Base-by-base conservation (phyloP, 139 green algal species). In the Auxenochlorella pyrenoidosa region DNA sequence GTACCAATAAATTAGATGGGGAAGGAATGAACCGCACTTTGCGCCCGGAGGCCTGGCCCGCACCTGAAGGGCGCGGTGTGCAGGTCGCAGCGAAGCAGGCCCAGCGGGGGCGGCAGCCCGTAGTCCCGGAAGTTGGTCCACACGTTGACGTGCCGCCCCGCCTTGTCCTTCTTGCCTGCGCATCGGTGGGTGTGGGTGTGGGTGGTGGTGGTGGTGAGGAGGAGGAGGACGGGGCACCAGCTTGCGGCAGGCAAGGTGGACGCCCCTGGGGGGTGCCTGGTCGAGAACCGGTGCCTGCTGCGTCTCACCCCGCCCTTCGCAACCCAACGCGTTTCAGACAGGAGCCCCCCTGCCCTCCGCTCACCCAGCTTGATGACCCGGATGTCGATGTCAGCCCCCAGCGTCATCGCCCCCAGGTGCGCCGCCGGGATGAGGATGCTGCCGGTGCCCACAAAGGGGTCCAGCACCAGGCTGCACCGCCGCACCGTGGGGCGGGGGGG, bases 391-490 rank as follows among this genome's bases (percentile, higher is more conserved):
- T 98, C 96, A 0, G 85, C 70, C 0, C 96, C 96, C 72, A 98
- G 82, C 0, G 94, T 96, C 47, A 90, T 44, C 0, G 93, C 95
- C 21, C 96, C 95, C 51, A 92, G 89, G 36, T 94, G 82, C 28
- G 95, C 94, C 21, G 95, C 95, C 15, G 96, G 94, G 47, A 99
- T 89, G 24, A 99, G 89, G 44, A 99, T 94, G 91, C 93, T 96
- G 51, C 97, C 97, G 0, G 97, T 99, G 43, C 97, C 97, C n/a
- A 94, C 93, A 89, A 97, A 97, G 1, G 95, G 95, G 86, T 97
- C 95, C 34, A 94, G 93, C 12, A 95, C 91, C 66, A 97, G 83
- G 32, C 75, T 77, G 44, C 90, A 83, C 65, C 68, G 80, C 40
- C 83, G 44, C 36, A 95, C 92, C 94, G 10, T 54, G 47, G 47